Evolutionary conservation across 2,329 filamentous ascomycete genomes (phyloP).

Genomic region (Amesomyces nigricolor): DNA sequence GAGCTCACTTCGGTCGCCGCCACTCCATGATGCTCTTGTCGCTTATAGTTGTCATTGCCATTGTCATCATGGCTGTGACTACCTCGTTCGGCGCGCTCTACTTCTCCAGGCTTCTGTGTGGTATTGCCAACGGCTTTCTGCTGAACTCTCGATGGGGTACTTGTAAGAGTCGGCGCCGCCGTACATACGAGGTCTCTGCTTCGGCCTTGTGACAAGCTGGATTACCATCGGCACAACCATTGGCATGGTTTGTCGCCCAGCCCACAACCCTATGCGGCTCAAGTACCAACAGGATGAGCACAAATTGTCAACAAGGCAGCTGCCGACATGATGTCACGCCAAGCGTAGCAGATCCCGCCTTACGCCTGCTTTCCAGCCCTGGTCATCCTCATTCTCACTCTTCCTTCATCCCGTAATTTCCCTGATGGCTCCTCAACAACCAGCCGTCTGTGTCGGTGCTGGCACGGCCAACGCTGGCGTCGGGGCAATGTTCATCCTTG

Average conservation of each 20-base stretch:
- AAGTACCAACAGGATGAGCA: neutral
- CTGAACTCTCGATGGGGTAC: neutral
- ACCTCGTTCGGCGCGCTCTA: neutral
- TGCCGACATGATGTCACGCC: neutral
- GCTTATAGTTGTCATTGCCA: neutral
- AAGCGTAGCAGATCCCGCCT: neutral
- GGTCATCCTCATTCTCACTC: neutral
- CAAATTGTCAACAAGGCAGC: neutral
- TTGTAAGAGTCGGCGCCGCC: neutral
- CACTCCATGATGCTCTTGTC: neutral
- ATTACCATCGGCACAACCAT: neutral
- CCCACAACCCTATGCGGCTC: neutral
- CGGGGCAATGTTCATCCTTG: neutral
- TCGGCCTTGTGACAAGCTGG: neutral
- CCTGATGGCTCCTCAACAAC: neutral
- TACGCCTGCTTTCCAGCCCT: neutral
- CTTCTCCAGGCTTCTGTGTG: neutral
- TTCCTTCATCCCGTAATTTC: neutral
- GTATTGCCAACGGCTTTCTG: neutral
- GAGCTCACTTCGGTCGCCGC: neutral
- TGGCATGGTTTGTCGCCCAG: neutral
- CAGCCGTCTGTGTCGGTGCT: neutral
- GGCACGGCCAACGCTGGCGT: neutral
- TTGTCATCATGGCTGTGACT: neutral
- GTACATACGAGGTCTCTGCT: neutral